Percentiles rank a stretch among this genome's conserved stretches.
Evolutionary conservation across 176 grass and related monocot species (phyloP).

Genomic region (Areca catechu): DNA sequence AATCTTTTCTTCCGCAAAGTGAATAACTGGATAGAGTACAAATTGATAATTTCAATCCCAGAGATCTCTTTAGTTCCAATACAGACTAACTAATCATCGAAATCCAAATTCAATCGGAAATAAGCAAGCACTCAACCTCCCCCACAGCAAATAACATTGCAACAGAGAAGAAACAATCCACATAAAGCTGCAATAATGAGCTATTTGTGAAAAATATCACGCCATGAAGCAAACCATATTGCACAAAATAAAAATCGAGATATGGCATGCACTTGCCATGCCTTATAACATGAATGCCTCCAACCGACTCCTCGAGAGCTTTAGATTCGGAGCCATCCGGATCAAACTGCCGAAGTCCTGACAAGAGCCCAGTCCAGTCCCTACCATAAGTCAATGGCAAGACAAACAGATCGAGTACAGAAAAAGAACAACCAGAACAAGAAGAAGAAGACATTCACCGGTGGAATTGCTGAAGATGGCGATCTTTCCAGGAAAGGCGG

Average conservation of each 20-base stretch:
- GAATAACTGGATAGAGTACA: no score
- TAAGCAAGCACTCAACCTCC: no score
- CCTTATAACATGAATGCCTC: constrained; percentile 77
- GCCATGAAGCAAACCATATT: not conserved
- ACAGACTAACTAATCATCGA: no score
- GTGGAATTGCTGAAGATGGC: constrained; percentile 92
- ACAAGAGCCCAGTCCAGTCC: not conserved
- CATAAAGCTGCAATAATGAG: no score
- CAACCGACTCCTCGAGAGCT: constrained; percentile 57
- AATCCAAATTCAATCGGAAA: no score
- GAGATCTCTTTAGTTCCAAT: no score
- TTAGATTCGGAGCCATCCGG: constrained; percentile 57
- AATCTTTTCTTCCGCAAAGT: no score
- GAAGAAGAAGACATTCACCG: constrained; percentile 20
- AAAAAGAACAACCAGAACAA: constrained; percentile 12
- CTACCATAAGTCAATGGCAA: no score
- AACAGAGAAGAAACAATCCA: no score
- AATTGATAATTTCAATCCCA: no score
- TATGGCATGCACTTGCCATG: constrained; percentile 38
- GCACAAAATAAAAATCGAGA: not conserved
- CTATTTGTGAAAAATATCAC: not conserved
- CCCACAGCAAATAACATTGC: no score
- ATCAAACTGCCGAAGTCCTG: constrained; percentile 81
- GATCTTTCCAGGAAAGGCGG: constrained; percentile 54
- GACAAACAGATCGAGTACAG: constrained; percentile 9